phyloP scores from a whole-genome alignment of 371 early-diverging fungal genomes.

The Synchytrium microbalum region DNA sequence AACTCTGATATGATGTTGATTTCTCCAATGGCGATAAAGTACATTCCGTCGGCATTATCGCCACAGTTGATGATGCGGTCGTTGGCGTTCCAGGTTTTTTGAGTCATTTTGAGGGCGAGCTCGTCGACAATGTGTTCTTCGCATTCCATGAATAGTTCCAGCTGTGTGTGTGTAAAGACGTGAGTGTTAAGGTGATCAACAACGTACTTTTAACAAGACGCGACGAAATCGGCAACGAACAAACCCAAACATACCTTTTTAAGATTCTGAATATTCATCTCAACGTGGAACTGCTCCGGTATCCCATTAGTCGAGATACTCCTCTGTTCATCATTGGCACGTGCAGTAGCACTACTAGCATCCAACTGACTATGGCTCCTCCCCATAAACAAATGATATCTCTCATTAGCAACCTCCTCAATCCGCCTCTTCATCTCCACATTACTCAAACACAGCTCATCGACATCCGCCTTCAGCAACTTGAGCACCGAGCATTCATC shows the following conservation, averaged over 20 bases:
- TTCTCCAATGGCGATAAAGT: constrained; percentile 41
- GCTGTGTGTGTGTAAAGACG: no score
- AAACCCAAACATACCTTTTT: constrained; percentile 25
- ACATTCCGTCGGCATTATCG: constrained; percentile 25
- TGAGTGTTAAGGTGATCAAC: no score
- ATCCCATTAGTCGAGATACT: no score
- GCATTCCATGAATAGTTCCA: no score
- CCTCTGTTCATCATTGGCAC: no score
- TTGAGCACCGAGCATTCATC: constrained; percentile 37
- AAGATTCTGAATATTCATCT: constrained; percentile 22
- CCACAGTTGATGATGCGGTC: not conserved
- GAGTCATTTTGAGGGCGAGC: not conserved
- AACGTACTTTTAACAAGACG: no score
- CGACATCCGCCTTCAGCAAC: constrained; percentile 12
- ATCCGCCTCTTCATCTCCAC: constrained; percentile 1
- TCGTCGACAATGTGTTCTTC: no score
- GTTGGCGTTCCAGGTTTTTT: not conserved
- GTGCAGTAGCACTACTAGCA: no score
- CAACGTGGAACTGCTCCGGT: constrained; percentile 20
- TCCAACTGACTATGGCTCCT: no score
- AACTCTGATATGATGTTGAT: constrained; percentile 39
- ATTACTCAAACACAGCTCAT: constrained; percentile 8
- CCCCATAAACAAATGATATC: not conserved
- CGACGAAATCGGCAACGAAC: no score
- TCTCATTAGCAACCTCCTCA: constrained; percentile 11